A percentile compares a stretch with the other conserved stretches of the same genome.
These are phyloP conservation scores for Vigna nakashimae DNA, from an alignment of 306 rosid species.

Conservation along the genomic window DNA sequence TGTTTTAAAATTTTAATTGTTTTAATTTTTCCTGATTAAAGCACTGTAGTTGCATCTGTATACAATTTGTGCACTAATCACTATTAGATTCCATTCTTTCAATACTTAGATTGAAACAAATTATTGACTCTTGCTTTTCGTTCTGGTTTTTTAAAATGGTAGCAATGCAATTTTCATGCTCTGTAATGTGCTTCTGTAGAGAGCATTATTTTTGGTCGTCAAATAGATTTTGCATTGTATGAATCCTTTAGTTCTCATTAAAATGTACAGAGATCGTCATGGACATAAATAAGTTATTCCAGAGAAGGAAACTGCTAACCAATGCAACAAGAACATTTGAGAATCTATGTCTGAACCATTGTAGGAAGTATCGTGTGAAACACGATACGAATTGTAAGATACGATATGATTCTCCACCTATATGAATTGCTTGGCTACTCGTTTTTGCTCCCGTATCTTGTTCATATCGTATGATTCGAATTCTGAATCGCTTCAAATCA, in stretches of 20 bases:
- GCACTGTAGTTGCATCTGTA: background rate
- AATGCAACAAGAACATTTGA: no score
- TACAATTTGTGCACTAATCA: background rate
- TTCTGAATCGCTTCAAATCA: no score
- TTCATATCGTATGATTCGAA: no score
- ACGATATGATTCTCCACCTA: no score
- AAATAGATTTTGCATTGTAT: background rate
- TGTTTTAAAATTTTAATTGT: background rate
- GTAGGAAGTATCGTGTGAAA: no score
- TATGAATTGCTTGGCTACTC: no score
- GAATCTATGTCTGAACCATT: no score
- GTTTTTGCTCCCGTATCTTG: no score
- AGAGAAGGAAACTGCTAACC: background rate
- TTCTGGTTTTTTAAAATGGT: background rate
- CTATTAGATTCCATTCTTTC: conserved; percentile 13
- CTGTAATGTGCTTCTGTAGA: conserved; percentile 22
- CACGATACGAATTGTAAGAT: no score
- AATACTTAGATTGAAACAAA: background rate
- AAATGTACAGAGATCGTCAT: background rate
- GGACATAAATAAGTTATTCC: background rate
- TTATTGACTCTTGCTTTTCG: background rate
- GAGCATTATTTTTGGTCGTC: background rate
- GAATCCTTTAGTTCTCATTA: background rate
- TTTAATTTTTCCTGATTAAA: background rate
- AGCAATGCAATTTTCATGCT: conserved; percentile 1